Evolutionary conservation across 306 rosid genomes (phyloP).

Genomic region (Rosa chinensis): DNA sequence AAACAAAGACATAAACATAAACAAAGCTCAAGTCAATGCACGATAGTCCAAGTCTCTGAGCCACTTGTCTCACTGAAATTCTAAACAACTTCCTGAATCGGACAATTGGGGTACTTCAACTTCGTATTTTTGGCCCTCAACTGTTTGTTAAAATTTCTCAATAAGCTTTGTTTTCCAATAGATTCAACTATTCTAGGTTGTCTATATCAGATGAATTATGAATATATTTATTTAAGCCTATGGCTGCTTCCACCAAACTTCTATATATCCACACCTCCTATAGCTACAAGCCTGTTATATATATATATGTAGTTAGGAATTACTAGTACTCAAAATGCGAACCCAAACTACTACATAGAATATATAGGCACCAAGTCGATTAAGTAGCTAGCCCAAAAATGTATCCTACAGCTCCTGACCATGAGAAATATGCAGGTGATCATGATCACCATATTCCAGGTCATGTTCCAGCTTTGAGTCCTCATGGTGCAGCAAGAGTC

Average conservation of each 20-base stretch:
- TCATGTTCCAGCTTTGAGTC: constrained; percentile 23
- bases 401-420: constrained; percentile 41
- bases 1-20: too few species aligned
- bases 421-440: constrained; percentile 29
- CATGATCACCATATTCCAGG: constrained; percentile 10
- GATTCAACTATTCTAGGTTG: too few species aligned
- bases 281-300: neutral
- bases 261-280: neutral
- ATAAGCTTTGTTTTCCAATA: too few species aligned
- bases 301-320: neutral
- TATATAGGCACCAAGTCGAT: neutral
- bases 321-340: neutral
- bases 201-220: neutral
- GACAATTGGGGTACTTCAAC: neutral
- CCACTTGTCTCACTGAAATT: constrained; percentile 1
- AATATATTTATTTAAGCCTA: neutral
- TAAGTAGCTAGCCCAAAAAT: constrained; percentile 15
- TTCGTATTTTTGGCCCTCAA: too few species aligned
- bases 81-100: neutral
- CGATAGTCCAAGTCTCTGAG: neutral
- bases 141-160: neutral
- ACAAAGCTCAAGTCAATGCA: neutral
- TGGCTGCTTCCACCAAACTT: neutral
- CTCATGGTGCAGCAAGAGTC: constrained; percentile 29
- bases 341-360: neutral